Evolutionary conservation across 306 rosid species (phyloP).

Genomic region (Hippophae gyantsensis): DNA sequence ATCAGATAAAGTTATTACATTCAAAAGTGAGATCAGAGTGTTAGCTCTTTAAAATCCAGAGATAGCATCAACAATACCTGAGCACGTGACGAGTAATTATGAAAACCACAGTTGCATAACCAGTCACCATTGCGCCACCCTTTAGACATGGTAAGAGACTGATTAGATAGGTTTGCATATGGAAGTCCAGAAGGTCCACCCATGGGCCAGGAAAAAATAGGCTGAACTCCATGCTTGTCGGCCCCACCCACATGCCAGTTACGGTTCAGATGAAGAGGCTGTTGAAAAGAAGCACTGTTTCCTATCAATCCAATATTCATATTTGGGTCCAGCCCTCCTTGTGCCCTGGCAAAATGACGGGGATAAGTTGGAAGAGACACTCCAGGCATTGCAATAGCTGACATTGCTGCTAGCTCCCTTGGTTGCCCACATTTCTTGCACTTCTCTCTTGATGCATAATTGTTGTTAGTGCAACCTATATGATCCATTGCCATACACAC

Average conservation of each 20-base stretch:
- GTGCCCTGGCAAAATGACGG: conserved; percentile 55
- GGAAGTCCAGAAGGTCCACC: conserved; percentile 51
- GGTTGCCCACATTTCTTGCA: conserved; percentile 96
- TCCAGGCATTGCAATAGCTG: conserved; percentile 75
- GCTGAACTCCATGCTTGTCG: conserved; percentile 52
- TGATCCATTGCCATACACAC: conserved; percentile 71
- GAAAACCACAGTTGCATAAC: conserved; percentile 90
- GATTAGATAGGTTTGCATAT: conserved; percentile 37
- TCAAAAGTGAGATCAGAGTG: conserved; percentile 7
- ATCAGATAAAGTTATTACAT: conserved; percentile 22
- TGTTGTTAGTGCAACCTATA: conserved; percentile 99
- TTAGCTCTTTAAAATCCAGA: background rate
- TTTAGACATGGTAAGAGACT: conserved; percentile 38
- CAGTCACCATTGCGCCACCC: conserved; percentile 97
- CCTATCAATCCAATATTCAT: conserved; percentile 60
- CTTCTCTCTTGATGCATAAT: conserved; percentile 99
- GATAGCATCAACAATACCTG: conserved; percentile 41
- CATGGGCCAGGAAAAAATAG: conserved; percentile 44
- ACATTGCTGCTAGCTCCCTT: conserved; percentile 91
- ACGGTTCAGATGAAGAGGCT: conserved; percentile 40
- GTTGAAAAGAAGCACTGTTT: conserved; percentile 35
- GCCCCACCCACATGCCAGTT: conserved; percentile 55
- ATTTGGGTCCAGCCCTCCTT: conserved; percentile 57
- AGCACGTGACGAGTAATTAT: conserved; percentile 80
- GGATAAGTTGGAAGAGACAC: conserved; percentile 69